These are phyloP conservation scores for Solanum neorickii DNA, from an alignment of 257 asterid species.

Conservation along the genomic window DNA sequence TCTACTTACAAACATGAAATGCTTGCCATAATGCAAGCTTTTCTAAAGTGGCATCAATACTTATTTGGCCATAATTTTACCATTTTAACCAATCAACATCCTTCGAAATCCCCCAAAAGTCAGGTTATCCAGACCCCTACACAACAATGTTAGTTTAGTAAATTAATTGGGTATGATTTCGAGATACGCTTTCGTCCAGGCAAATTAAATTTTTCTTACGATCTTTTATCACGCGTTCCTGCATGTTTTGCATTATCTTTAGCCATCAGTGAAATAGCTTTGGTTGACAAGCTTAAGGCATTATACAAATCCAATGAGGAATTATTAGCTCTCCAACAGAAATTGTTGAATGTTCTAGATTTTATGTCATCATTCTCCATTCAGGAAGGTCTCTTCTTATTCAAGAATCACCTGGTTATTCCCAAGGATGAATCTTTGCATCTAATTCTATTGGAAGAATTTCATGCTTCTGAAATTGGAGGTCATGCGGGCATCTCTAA, in stretches of 20 bases:
- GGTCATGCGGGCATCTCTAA: background rate
- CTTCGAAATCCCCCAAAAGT: background rate
- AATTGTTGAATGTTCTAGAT: background rate
- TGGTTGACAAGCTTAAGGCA: background rate
- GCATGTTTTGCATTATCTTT: accelerated
- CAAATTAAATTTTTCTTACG: background rate
- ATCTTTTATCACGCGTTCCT: background rate
- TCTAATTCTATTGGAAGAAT: background rate
- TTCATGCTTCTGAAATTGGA: background rate
- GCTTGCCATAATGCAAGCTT: too few relatives aligned
- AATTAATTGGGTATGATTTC: background rate
- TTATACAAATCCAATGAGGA: background rate
- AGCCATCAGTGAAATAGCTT: background rate
- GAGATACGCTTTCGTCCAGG: background rate
- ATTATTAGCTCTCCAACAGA: background rate
- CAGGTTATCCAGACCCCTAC: background rate
- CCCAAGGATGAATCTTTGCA: too few relatives aligned
- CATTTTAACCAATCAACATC: too few relatives aligned
- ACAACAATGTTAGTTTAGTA: background rate
- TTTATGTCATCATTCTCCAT: background rate
- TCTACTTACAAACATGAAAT: too few relatives aligned
- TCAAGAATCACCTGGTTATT: too few relatives aligned
- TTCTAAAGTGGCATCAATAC: too few relatives aligned
- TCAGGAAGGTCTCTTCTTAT: background rate
- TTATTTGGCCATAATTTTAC: too few relatives aligned